These are phyloP conservation scores for Fusarium sp. DNA, from an alignment of 2,329 filamentous ascomycete species.

Conservation along the genomic window DNA sequence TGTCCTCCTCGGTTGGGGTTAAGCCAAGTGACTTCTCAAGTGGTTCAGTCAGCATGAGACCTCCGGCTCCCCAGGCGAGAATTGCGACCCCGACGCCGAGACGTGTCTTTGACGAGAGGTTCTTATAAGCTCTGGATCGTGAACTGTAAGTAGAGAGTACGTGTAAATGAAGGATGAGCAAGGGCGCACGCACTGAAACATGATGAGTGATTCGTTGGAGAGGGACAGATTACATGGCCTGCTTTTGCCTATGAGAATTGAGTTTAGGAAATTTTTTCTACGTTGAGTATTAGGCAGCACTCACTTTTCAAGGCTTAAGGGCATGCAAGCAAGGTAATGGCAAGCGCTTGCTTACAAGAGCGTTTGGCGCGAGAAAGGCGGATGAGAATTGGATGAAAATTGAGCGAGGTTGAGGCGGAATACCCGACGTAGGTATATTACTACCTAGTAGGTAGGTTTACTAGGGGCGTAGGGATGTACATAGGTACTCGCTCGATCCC, in stretches of 20 bases:
- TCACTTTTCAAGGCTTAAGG: constrained; percentile 1
- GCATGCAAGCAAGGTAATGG: background rate
- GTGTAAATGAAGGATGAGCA: background rate
- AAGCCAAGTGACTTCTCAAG: constrained; percentile 82
- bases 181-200: constrained; percentile 41
- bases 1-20: constrained; percentile 81
- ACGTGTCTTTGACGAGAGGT: constrained; percentile 79
- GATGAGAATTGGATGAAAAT: constrained; percentile 20
- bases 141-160: constrained; percentile 13
- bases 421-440: background rate
- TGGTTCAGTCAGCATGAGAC: constrained; percentile 80
- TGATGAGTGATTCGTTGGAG: constrained; percentile 17
- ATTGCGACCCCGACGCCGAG: constrained; percentile 80
- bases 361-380: background rate
- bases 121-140: constrained; percentile 74
- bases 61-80: constrained; percentile 81
- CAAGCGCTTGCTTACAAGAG: background rate
- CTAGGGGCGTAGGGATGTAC: constrained; percentile 11
- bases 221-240: constrained; percentile 19
- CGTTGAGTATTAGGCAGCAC: background rate
- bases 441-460: constrained; percentile 2
- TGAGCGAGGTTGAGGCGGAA: constrained; percentile 18
- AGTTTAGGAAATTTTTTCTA: background rate
- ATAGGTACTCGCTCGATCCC: background rate
- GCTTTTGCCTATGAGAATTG: background rate